Evolutionary conservation across 352 stramenopile genomes (phyloP).

Genomic region (Plasmopara muralis): DNA sequence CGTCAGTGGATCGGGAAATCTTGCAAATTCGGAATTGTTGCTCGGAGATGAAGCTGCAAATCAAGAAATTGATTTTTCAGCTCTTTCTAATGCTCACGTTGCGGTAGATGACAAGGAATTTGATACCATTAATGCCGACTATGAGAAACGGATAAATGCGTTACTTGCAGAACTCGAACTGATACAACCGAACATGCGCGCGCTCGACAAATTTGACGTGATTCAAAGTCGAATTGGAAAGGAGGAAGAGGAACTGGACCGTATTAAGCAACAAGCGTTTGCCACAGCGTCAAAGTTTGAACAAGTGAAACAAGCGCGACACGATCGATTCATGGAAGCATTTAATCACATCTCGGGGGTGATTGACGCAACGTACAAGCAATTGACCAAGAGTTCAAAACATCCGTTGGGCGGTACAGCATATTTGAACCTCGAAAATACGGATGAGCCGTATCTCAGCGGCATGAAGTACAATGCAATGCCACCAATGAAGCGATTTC

Average conservation of each 20-base stretch:
- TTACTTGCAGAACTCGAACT: constrained; percentile 25
- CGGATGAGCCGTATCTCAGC: constrained; percentile 94
- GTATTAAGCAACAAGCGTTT: constrained; percentile 59
- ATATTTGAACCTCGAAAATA: constrained; percentile 82
- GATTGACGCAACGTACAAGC: constrained; percentile 94
- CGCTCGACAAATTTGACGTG: constrained; percentile 81
- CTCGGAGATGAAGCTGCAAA: constrained; percentile 40
- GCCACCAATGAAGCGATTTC: constrained; percentile 98
- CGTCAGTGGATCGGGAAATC: constrained; percentile 10
- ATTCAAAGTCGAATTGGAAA: constrained; percentile 73
- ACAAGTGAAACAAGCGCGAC: constrained; percentile 60
- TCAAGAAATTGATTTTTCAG: constrained; percentile 87
- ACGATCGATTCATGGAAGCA: constrained; percentile 88
- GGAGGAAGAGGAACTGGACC: constrained; percentile 74
- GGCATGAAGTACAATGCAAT: constrained; percentile 99
- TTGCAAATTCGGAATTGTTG: constrained; percentile 39
- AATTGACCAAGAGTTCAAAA: constrained; percentile 97
- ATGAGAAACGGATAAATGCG: constrained; percentile 35
- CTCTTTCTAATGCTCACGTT: constrained; percentile 62
- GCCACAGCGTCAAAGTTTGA: constrained; percentile 66
- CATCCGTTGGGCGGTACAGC: constrained; percentile 89
- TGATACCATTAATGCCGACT: constrained; percentile 67
- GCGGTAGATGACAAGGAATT: constrained; percentile 82
- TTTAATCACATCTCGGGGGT: constrained; percentile 91
- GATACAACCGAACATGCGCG: constrained; percentile 93